Percentiles rank a stretch among this genome's conserved stretches.
phyloP scores from a whole-genome alignment of 805 yeast genomes.

The Metschnikowia cubensis region DNA sequence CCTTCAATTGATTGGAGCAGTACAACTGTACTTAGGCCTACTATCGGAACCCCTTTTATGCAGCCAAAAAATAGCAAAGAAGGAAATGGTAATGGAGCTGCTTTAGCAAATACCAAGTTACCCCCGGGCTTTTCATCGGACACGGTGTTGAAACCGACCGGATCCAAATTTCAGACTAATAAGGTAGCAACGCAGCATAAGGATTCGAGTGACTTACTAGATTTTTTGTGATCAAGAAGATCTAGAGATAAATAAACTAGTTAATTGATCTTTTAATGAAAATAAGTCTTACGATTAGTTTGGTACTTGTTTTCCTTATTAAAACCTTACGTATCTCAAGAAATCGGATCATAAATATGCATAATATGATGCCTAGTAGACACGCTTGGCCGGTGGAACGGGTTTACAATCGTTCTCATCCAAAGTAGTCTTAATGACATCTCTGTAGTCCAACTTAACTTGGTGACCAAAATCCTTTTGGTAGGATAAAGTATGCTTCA shows the following conservation, averaged over 20 bases:
- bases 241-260: neutral
- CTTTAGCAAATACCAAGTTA: constrained; percentile 10
- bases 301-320: neutral
- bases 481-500: constrained; percentile 95
- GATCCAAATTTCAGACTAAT: neutral
- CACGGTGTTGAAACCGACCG: constrained; percentile 26
- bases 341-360: neutral
- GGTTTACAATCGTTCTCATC: constrained; percentile 91
- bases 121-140: constrained; percentile 34
- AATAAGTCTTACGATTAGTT: neutral
- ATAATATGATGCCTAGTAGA: constrained; percentile 49
- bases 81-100: neutral
- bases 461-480: constrained; percentile 69
- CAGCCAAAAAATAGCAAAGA: neutral
- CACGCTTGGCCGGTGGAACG: constrained; percentile 96
- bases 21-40: neutral
- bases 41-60: neutral
- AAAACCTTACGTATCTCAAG: neutral
- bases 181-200: neutral
- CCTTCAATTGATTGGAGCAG: constrained; percentile 1
- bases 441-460: constrained; percentile 78
- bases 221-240: neutral
- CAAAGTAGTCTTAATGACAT: constrained; percentile 75
- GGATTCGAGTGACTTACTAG: neutral
- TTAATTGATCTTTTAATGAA: neutral